Evolutionary conservation across 129 eudicot species (phyloP), one percentile per base, ranked within the genome.

Genomic region (Pulicaria dysenterica): DNA sequence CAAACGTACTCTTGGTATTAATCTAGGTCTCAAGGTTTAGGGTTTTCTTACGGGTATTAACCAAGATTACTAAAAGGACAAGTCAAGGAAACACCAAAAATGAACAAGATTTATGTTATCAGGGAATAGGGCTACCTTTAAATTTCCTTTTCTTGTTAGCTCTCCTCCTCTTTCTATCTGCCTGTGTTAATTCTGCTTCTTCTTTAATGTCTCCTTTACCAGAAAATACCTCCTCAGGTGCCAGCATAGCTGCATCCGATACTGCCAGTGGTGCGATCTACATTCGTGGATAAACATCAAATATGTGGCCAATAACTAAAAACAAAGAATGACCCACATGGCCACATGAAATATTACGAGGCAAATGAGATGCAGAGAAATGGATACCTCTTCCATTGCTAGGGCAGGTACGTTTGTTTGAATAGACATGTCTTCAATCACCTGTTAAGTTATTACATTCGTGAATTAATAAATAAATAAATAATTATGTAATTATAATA

Each of bases 211-310:
- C 95, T 73, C 96, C 96, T 85, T 85, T 89, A 13, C 98, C 98
- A 72, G 98, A 71, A 83, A 85, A 92, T 51, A 89, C 91, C 82
- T 93, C 99, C 80, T 94, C 97, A 54, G 97, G 99, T 63, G 99
- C 99, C 61, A 94, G 93, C 99, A 94, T 94, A 73, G 97, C 93
- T 9, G 97, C 99, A 83, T 94, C 97, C 24, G 99, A 94, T 44
- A 90, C 96, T 2, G 89, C 97, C 76, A 90, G 17, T 7, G 99
- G 99, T 39, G 97, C 97, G 79, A 94, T 82, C 98, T 93, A 70
- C 74, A 81, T 63, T 72, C 70, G 16, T 51, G 5, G 58, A 42
- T 1, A 62, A 69, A 75, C 4, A 67, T 39, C 17, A 46, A 47
- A 53, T 36, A 8, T 48, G 16, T 44, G 13, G 37, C 80, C 64